Percentiles rank a stretch among this genome's conserved stretches.
Evolutionary conservation across 805 yeast species (phyloP).

Genomic region (Ogataea pilisensis): DNA sequence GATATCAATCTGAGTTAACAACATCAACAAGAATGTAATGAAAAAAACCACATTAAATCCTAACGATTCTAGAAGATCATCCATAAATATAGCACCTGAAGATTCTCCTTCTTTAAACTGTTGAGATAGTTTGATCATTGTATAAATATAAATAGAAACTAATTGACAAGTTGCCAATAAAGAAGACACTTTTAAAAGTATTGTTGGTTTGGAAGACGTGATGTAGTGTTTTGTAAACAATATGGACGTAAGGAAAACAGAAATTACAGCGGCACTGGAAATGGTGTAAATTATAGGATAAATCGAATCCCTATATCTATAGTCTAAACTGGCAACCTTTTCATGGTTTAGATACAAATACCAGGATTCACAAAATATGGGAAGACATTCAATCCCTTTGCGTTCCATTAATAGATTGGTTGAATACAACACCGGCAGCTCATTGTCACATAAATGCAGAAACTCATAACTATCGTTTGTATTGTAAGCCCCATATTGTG

Average conservation of each 20-base stretch:
- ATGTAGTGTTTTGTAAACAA: slow-evolving; percentile 54
- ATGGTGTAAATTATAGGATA: slow-evolving; percentile 61
- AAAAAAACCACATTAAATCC: slow-evolving; percentile 55
- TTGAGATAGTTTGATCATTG: slow-evolving; percentile 40
- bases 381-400: slow-evolving; percentile 32
- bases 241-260: slow-evolving; percentile 58
- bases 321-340: slow-evolving; percentile 32
- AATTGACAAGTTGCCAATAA: slow-evolving; percentile 52
- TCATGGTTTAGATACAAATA: slow-evolving; percentile 30
- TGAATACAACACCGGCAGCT: slow-evolving; percentile 19
- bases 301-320: slow-evolving; percentile 46
- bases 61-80: slow-evolving; percentile 38
- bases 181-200: slow-evolving; percentile 46
- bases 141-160: slow-evolving; percentile 42
- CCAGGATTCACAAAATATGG: slow-evolving; percentile 50
- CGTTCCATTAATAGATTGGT: slow-evolving; percentile 13
- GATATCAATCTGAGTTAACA: slow-evolving; percentile 68
- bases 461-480: slow-evolving; percentile 4
- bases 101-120: slow-evolving; percentile 45
- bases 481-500: slow-evolving; percentile 6
- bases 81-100: slow-evolving; percentile 42
- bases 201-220: slow-evolving; percentile 53
- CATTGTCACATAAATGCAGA: slow-evolving; percentile 16
- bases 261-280: slow-evolving; percentile 60
- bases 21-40: slow-evolving; percentile 52